phyloP scores from a whole-genome alignment of 2,329 filamentous ascomycete species.

The Venturia aucupariae region DNA sequence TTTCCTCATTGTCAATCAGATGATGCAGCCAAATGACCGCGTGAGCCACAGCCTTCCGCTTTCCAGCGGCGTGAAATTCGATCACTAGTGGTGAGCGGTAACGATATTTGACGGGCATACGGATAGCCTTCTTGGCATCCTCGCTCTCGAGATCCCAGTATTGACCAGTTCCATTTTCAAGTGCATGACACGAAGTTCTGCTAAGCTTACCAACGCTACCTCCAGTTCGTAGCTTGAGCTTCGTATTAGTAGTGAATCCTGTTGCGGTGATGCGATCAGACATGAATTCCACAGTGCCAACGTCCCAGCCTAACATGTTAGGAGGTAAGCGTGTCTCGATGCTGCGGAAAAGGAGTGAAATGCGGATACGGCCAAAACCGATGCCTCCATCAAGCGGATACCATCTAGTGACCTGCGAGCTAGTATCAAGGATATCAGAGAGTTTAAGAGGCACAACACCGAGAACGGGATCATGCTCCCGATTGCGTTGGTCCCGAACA shows the following conservation, averaged over 20 bases:
- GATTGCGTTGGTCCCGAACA: conserved; percentile 78
- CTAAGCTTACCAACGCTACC: conserved; percentile 67
- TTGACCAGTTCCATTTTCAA: conserved; percentile 50
- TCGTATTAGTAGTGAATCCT: conserved; percentile 52
- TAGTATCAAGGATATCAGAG: conserved; percentile 77
- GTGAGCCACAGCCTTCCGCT: conserved; percentile 63
- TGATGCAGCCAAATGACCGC: conserved; percentile 81
- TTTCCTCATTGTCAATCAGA: conserved; percentile 68
- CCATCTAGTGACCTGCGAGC: conserved; percentile 81
- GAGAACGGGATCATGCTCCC: conserved; percentile 89
- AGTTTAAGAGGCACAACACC: conserved; percentile 85
- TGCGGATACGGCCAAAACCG: conserved; percentile 76
- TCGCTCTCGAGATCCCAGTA: conserved; percentile 49
- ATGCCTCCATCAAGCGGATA: conserved; percentile 95
- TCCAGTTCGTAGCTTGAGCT: conserved; percentile 72
- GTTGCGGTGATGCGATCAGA: conserved; percentile 59
- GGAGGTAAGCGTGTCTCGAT: conserved; percentile 81
- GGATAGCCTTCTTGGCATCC: conserved; percentile 45
- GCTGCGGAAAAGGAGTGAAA: conserved; percentile 83
- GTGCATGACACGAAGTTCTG: conserved; percentile 51
- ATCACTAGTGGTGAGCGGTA: conserved; percentile 86
- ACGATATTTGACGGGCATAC: conserved; percentile 79
- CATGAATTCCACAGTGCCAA: conserved; percentile 85
- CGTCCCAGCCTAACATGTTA: conserved; percentile 81
- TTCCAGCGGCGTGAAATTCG: conserved; percentile 65